Evolutionary conservation across 805 yeast species (phyloP).

Genomic region (Candida easanensis): DNA sequence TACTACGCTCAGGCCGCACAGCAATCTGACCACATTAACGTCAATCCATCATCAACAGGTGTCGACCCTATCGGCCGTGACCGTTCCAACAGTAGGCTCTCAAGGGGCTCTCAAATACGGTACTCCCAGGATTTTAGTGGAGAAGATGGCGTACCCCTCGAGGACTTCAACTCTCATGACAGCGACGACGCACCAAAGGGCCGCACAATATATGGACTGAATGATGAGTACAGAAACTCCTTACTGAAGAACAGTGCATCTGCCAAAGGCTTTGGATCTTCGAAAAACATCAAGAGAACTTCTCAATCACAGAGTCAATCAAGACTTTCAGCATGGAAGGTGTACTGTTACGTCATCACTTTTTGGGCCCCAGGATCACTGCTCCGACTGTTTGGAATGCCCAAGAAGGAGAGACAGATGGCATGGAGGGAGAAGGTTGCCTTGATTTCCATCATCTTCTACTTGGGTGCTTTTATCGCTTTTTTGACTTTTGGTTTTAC

Average conservation of each 20-base stretch:
- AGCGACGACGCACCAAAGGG: slow-evolving; percentile 32
- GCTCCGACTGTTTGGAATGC: slow-evolving; percentile 70
- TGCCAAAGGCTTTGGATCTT: not conserved
- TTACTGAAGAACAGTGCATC: slow-evolving; percentile 13
- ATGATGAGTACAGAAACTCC: slow-evolving; percentile 48
- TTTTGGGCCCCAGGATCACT: slow-evolving; percentile 90
- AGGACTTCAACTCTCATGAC: slow-evolving; percentile 15
- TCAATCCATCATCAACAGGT: slow-evolving; percentile 73
- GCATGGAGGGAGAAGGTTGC: slow-evolving; percentile 98
- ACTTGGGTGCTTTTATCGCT: slow-evolving; percentile 76
- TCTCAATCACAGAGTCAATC: slow-evolving; percentile 4
- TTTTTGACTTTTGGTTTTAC: slow-evolving; percentile 90
- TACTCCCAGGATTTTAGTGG: slow-evolving; percentile 7
- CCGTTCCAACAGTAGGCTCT: slow-evolving; percentile 13
- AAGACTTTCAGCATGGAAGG: slow-evolving; percentile 59
- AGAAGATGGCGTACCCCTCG: slow-evolving; percentile 20
- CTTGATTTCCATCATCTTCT: slow-evolving; percentile 67
- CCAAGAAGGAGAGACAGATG: slow-evolving; percentile 75
- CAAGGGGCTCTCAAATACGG: slow-evolving; percentile 13
- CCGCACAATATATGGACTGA: slow-evolving; percentile 54
- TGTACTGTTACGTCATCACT: slow-evolving; percentile 76
- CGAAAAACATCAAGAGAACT: slow-evolving; percentile 10
- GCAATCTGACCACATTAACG: slow-evolving; percentile 56
- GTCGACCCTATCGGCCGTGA: slow-evolving; percentile 47
- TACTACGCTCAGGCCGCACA: slow-evolving; percentile 76